A percentile compares a stretch with the other conserved stretches of the same genome.
These are phyloP conservation scores for Spathaspora girioi DNA, from an alignment of 805 yeast species.

Conservation along the genomic window DNA sequence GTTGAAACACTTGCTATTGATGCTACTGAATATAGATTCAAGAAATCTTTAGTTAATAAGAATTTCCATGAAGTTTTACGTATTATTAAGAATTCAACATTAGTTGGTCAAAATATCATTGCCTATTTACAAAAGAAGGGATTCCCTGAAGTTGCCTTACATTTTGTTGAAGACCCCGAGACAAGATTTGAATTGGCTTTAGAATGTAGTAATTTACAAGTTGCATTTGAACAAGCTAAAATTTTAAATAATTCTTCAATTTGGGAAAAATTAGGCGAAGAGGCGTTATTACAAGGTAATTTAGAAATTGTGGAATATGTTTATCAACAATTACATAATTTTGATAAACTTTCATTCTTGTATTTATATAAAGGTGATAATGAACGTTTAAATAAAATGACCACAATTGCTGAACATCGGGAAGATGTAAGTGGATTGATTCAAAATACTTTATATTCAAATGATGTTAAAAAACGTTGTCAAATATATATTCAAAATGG, in stretches of 20 bases:
- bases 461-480: slow-evolving; percentile 72
- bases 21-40: slow-evolving; percentile 96
- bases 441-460: slow-evolving; percentile 76
- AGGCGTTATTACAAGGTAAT: slow-evolving; percentile 89
- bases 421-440: slow-evolving; percentile 76
- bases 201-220: slow-evolving; percentile 84
- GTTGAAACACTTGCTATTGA: slow-evolving; percentile 79
- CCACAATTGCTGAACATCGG: slow-evolving; percentile 83
- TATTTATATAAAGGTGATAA: slow-evolving; percentile 82
- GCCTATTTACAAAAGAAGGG: slow-evolving; percentile 94
- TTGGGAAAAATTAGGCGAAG: slow-evolving; percentile 83
- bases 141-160: slow-evolving; percentile 94
- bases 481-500: slow-evolving; percentile 74
- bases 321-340: slow-evolving; percentile 79
- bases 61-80: slow-evolving; percentile 90
- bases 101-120: slow-evolving; percentile 96
- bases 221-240: slow-evolving; percentile 87
- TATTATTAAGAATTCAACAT: slow-evolving; percentile 79
- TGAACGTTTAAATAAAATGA: slow-evolving; percentile 77
- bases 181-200: slow-evolving; percentile 93
- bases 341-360: slow-evolving; percentile 87
- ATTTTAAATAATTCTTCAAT: slow-evolving; percentile 60
- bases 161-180: slow-evolving; percentile 94
- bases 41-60: slow-evolving; percentile 84
- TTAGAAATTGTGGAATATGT: slow-evolving; percentile 79